Evolutionary conservation across 331 rosid species (phyloP).

Genomic region (Cydonia oblonga): DNA sequence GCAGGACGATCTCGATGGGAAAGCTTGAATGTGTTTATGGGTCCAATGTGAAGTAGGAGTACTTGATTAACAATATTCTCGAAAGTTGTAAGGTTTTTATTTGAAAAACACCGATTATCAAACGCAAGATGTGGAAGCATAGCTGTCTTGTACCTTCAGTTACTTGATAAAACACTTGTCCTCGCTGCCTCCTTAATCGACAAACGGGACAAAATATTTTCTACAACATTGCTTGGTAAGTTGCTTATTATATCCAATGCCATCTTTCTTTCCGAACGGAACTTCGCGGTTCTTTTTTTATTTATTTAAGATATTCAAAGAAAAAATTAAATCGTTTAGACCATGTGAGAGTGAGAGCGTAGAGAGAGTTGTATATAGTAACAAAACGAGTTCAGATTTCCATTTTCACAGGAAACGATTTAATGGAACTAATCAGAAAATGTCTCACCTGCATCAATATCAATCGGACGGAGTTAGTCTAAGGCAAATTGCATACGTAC

Average conservation of each 20-base stretch:
- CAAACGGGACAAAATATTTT: slow-evolving; percentile 32
- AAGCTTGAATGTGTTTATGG: slow-evolving; percentile 34
- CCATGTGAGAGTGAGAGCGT: too few species aligned
- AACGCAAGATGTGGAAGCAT: slow-evolving; percentile 38
- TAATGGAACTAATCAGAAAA: too few species aligned
- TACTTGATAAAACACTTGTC: slow-evolving; percentile 46
- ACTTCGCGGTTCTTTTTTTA: slow-evolving; percentile 4
- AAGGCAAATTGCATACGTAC: too few species aligned
- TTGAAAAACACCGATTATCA: neutral
- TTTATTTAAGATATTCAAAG: slow-evolving; percentile 6
- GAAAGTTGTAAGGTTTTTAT: slow-evolving; percentile 12
- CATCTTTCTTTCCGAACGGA: neutral
- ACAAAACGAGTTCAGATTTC: neutral
- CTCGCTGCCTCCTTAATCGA: slow-evolving; percentile 38
- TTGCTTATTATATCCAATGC: slow-evolving; percentile 34
- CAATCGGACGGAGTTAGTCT: too few species aligned
- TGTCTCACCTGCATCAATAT: too few species aligned
- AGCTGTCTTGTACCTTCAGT: slow-evolving; percentile 55
- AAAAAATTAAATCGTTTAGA: too few species aligned
- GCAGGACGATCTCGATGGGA: slow-evolving; percentile 27
- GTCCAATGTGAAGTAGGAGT: slow-evolving; percentile 45
- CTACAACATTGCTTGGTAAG: slow-evolving; percentile 34
- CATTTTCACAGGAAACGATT: too few species aligned
- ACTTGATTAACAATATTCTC: slow-evolving; percentile 36
- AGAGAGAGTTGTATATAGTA: too few species aligned